These are phyloP conservation scores for cucumber (Cucumis sativus) DNA, from an alignment of 306 rosid species.

Conservation along the genomic window DNA sequence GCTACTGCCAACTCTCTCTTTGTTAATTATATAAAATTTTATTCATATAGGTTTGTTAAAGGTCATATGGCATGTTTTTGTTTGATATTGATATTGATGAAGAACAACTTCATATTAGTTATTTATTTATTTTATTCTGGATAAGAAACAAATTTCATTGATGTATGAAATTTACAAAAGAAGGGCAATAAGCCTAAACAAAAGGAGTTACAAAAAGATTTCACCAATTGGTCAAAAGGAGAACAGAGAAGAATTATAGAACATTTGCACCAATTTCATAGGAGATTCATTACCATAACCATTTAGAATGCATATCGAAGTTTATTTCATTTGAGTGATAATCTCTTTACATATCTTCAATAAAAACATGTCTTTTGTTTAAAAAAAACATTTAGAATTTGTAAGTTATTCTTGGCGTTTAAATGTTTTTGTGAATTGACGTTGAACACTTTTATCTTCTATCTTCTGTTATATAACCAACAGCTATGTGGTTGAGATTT, in stretches of 20 bases:
- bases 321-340: too few species aligned
- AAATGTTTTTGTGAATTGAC: not conserved
- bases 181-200: too few species aligned
- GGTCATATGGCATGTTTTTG: not conserved
- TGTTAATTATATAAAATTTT: not conserved
- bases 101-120: not conserved
- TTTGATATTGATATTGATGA: not conserved
- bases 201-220: too few species aligned
- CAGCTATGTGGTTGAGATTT: not conserved
- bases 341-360: too few species aligned
- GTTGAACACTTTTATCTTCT: not conserved
- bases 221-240: too few species aligned
- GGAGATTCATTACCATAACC: not conserved
- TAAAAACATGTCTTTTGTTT: too few species aligned
- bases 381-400: not conserved
- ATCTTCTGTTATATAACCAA: not conserved
- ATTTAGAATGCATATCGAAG: not conserved
- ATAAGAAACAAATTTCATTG: too few species aligned
- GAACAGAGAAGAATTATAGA: too few species aligned
- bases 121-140: too few species aligned
- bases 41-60: not conserved
- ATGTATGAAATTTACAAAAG: too few species aligned
- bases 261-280: not conserved
- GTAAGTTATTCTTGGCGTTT: not conserved
- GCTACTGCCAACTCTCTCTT: constrained; percentile 6